A percentile compares a stretch with the other conserved stretches of the same genome.
phyloP scores from a whole-genome alignment of 345 rosid species.

The Eucalyptus curtisii region DNA sequence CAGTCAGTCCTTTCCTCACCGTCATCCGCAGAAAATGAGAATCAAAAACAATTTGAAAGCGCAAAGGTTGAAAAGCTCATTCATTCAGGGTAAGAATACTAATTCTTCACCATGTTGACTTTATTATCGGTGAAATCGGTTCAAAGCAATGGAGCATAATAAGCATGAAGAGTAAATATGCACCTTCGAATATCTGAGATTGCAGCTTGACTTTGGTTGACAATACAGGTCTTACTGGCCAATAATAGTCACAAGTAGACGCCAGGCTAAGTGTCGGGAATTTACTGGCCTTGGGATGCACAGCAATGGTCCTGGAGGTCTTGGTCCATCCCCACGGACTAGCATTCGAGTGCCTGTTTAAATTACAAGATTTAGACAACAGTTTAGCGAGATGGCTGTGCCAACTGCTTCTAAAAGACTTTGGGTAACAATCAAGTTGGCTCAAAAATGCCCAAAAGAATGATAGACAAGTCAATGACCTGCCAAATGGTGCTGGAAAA shows the following conservation, averaged over 20 bases:
- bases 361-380: not conserved
- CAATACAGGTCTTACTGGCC: not conserved
- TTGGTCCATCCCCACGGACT: not conserved
- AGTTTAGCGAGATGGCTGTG: not conserved
- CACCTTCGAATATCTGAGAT: not conserved
- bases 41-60: not conserved
- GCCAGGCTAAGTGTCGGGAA: not conserved
- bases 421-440: not conserved
- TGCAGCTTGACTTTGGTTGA: not conserved
- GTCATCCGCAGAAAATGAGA: not conserved
- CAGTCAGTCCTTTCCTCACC: not conserved
- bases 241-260: not conserved
- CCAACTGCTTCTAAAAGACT: not conserved
- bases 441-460: not conserved
- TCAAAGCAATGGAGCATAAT: not conserved
- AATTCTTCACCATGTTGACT: not conserved
- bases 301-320: not conserved
- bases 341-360: not conserved
- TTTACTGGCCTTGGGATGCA: not conserved
- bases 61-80: not conserved
- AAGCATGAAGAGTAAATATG: not conserved
- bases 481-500: not conserved
- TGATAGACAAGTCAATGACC: not conserved
- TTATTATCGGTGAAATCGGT: not conserved
- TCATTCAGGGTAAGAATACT: not conserved